Conservation (phyloP, 352 stramenopile genomes). For the Phytophthora capsici region DNA sequence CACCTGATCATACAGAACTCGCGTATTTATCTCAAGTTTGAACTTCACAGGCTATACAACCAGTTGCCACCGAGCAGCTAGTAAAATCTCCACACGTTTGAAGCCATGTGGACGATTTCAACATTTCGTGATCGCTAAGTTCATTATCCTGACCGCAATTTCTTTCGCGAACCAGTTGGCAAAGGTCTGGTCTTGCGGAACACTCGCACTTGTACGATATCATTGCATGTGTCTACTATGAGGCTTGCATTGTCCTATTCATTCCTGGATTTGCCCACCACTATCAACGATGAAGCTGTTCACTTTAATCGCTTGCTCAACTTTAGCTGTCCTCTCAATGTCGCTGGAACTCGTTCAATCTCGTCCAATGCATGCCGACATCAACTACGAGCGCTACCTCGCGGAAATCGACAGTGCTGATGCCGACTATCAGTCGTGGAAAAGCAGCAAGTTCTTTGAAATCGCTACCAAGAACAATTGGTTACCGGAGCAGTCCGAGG, state of each 20-base stretch:
- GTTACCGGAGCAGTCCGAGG: constrained; percentile 26
- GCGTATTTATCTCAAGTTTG: not conserved
- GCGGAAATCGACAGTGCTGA: constrained; percentile 26
- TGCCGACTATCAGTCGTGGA: constrained; percentile 29
- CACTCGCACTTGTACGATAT: too few relatives aligned
- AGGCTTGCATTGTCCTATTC: not conserved
- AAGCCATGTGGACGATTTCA: constrained; percentile 20
- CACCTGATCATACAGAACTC: constrained; percentile 26
- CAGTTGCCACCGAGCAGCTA: not conserved
- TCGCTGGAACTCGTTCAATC: constrained; percentile 9
- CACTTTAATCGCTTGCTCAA: constrained; percentile 14
- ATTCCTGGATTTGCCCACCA: constrained; percentile 32
- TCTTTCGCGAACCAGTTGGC: constrained; percentile 22
- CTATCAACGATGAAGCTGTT: constrained; percentile 19
- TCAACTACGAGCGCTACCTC: constrained; percentile 51
- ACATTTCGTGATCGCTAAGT: constrained; percentile 3
- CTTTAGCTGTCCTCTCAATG: not conserved
- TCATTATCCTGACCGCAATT: constrained; percentile 7
- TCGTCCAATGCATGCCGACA: constrained; percentile 37
- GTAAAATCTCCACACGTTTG: not conserved
- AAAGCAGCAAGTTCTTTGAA: constrained; percentile 21
- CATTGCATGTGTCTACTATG: too few relatives aligned
- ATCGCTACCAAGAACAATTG: constrained; percentile 30
- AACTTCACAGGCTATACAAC: not conserved
- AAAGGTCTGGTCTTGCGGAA: too few relatives aligned